Conservation (phyloP, 78 protist species). For the Bigelowiella natans region DNA sequence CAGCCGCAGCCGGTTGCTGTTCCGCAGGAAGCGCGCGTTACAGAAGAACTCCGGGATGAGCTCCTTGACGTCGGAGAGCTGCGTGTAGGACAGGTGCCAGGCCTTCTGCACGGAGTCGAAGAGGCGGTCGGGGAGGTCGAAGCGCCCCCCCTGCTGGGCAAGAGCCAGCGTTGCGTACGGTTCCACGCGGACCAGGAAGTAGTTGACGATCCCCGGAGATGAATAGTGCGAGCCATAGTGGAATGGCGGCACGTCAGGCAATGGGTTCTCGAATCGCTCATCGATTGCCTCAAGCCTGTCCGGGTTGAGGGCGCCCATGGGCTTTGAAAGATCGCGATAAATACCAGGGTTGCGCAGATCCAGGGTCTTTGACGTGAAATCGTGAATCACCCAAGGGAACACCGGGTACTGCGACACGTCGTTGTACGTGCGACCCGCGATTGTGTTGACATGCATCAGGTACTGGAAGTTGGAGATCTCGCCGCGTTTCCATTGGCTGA, state of each 20-base stretch:
- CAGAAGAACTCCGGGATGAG: slow-evolving; percentile 75
- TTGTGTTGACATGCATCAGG: slow-evolving; percentile 13
- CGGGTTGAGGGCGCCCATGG: slow-evolving; percentile 76
- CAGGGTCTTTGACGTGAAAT: slow-evolving; percentile 53
- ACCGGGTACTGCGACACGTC: slow-evolving; percentile 27
- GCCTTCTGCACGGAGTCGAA: slow-evolving; percentile 58
- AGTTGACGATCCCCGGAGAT: slow-evolving; percentile 76
- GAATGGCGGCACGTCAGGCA: slow-evolving; percentile 43
- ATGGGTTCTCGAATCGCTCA: slow-evolving; percentile 38
- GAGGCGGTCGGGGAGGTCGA: slow-evolving; percentile 90
- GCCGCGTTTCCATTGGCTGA: background rate
- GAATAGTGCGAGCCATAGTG: slow-evolving; percentile 91
- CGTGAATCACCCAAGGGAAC: slow-evolving; percentile 55
- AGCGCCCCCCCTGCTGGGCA: slow-evolving; percentile 21
- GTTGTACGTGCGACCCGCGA: slow-evolving; percentile 4
- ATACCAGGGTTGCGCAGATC: slow-evolving; percentile 57
- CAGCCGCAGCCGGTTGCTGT: slow-evolving; percentile 11
- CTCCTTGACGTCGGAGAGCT: slow-evolving; percentile 47
- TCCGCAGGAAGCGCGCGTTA: slow-evolving; percentile 46
- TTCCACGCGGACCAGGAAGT: slow-evolving; percentile 76
- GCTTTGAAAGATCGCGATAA: slow-evolving; percentile 80
- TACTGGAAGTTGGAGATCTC: slow-evolving; percentile 16
- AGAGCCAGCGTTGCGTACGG: slow-evolving; percentile 53
- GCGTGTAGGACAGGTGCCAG: slow-evolving; percentile 36
- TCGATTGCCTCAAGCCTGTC: slow-evolving; percentile 33